Conservation (phyloP, 192 early-diverging fungal species). For the Diversispora epigaea region DNA sequence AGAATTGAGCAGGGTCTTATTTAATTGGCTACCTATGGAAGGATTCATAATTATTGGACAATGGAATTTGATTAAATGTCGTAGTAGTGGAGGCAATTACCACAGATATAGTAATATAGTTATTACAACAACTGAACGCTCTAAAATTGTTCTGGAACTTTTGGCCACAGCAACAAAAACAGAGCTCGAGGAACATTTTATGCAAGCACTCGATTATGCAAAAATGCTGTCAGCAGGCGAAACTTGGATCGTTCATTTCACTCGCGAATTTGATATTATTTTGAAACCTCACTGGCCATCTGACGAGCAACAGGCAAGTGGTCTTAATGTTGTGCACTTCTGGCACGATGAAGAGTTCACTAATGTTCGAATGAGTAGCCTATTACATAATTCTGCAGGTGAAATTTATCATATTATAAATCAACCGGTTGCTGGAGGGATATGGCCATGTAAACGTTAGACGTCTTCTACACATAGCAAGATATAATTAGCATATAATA, state of each 20-base stretch:
- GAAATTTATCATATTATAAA: neutral
- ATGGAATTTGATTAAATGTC: conserved; percentile 33
- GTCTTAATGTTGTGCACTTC: conserved; percentile 30
- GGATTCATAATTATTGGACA: conserved; percentile 32
- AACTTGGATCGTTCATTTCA: conserved; percentile 32
- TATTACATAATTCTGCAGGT: conserved; percentile 18
- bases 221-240: conserved; percentile 5
- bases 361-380: conserved; percentile 33
- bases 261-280: conserved; percentile 24
- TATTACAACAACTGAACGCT: neutral
- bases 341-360: conserved; percentile 25
- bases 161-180: conserved; percentile 27
- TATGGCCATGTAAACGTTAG: too few relatives aligned
- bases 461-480: too few relatives aligned
- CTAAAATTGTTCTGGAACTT: conserved; percentile 33
- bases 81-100: neutral
- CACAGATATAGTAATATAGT: conserved; percentile 34
- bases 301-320: too few relatives aligned
- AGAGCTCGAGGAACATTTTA: conserved; percentile 34
- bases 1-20: conserved; percentile 33
- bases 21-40: conserved; percentile 28
- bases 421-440: too few relatives aligned
- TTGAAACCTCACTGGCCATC: conserved; percentile 21
- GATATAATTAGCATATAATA: too few relatives aligned
- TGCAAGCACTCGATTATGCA: conserved; percentile 18